Conservation (phyloP, 1,139 yeast species). For the Hansenula sp. region DNA sequence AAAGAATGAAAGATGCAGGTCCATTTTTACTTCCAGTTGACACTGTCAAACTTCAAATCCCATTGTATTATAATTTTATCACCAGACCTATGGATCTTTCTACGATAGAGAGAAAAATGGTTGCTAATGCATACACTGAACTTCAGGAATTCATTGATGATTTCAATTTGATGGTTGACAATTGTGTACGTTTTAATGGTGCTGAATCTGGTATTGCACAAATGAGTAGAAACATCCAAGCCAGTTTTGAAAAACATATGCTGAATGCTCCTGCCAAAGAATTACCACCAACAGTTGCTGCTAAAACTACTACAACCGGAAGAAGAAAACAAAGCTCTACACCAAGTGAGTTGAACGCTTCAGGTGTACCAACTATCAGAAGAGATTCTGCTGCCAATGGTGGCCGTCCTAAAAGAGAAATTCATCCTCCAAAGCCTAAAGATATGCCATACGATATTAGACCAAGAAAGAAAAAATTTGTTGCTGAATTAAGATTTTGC, state of each 20-base stretch:
- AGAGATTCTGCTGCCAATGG: slow-evolving; percentile 56
- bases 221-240: slow-evolving; percentile 88
- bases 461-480: slow-evolving; percentile 89
- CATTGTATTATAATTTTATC: slow-evolving; percentile 81
- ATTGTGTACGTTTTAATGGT: slow-evolving; percentile 86
- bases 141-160: slow-evolving; percentile 72
- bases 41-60: slow-evolving; percentile 81
- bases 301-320: slow-evolving; percentile 20
- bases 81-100: slow-evolving; percentile 91
- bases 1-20: slow-evolving; percentile 85
- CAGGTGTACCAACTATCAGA: slow-evolving; percentile 55
- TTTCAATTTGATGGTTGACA: slow-evolving; percentile 78
- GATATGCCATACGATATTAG: slow-evolving; percentile 88
- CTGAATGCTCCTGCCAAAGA: slow-evolving; percentile 86
- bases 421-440: slow-evolving; percentile 94
- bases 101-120: slow-evolving; percentile 81
- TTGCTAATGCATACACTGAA: slow-evolving; percentile 63
- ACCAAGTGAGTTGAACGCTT: slow-evolving; percentile 32
- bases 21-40: slow-evolving; percentile 93
- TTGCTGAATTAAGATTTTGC: slow-evolving; percentile 86
- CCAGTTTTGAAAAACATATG: slow-evolving; percentile 91
- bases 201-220: slow-evolving; percentile 75
- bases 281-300: slow-evolving; percentile 35
- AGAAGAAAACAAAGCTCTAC: slow-evolving; percentile 23
- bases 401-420: slow-evolving; percentile 87